These are phyloP conservation scores for Lentinula raphanica DNA, from an alignment of 768 basidiomycete species.

Conservation along the genomic window DNA sequence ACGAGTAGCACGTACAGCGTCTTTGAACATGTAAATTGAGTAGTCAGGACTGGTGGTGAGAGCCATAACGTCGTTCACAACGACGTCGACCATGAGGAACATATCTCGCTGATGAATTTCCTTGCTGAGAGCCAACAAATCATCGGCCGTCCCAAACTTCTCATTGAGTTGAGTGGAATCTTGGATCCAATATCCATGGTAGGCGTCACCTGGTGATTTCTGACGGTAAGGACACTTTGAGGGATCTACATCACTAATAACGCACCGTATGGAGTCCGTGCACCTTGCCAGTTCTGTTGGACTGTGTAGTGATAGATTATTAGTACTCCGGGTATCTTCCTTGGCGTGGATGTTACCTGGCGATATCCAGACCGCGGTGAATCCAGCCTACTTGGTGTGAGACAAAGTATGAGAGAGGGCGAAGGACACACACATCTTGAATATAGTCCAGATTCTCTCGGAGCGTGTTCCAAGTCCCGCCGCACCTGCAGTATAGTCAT, in stretches of 20 bases:
- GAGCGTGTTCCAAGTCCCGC: constrained; percentile 82
- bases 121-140: constrained; percentile 54
- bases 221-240: neutral
- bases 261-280: constrained; percentile 49
- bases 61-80: constrained; percentile 84
- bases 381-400: neutral
- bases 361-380: constrained; percentile 67
- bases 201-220: constrained; percentile 53
- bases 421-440: constrained; percentile 59
- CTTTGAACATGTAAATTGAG: constrained; percentile 65
- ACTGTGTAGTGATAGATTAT: constrained; percentile 30
- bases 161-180: constrained; percentile 58
- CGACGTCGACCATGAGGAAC: constrained; percentile 85
- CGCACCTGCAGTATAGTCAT: constrained; percentile 34
- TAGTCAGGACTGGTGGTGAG: constrained; percentile 57
- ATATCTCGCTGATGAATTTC: constrained; percentile 69
- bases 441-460: constrained; percentile 81
- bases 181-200: constrained; percentile 83
- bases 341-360: constrained; percentile 27
- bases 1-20: constrained; percentile 34
- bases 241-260: neutral
- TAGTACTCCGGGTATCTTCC: neutral
- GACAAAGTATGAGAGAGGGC: constrained; percentile 48
- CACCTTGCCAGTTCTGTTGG: constrained; percentile 71
- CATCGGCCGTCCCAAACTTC: constrained; percentile 60